These are phyloP conservation scores for Grosmannia serpens DNA, from an alignment of 2,329 filamentous ascomycete species.

Conservation along the genomic window DNA sequence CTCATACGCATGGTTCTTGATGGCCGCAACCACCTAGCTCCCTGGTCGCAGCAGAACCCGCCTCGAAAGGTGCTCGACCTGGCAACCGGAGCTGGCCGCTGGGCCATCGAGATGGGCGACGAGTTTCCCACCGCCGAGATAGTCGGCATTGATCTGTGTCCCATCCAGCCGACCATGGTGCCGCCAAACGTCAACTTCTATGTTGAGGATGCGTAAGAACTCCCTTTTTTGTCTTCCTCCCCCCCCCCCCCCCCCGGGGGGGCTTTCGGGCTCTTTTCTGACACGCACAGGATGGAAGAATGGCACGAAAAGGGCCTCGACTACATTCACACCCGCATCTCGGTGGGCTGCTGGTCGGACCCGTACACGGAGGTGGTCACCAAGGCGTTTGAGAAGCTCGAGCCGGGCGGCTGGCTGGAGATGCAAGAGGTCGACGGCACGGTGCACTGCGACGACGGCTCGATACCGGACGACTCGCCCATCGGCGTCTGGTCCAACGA, in stretches of 20 bases:
- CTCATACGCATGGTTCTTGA: conserved; percentile 20
- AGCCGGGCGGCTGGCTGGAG: conserved; percentile 43
- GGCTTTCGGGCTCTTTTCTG: not conserved
- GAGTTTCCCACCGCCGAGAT: conserved; percentile 46
- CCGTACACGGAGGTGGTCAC: conserved; percentile 38
- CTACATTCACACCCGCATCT: conserved; percentile 41
- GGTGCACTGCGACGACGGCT: conserved; percentile 16
- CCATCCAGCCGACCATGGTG: conserved; percentile 53
- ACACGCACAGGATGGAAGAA: conserved; percentile 24
- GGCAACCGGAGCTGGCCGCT: conserved; percentile 46
- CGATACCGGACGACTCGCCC: conserved; percentile 11
- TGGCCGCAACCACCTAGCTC: conserved; percentile 19
- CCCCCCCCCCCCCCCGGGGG: not conserved
- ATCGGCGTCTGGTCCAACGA: conserved; percentile 14
- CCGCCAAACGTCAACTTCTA: conserved; percentile 65
- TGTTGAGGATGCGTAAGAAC: conserved; percentile 48
- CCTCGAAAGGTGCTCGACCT: conserved; percentile 22
- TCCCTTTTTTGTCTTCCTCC: conserved; percentile 3
- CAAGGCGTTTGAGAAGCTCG: conserved; percentile 36
- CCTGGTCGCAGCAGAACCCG: conserved; percentile 16
- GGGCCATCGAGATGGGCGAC: conserved; percentile 58
- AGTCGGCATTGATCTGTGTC: conserved; percentile 54
- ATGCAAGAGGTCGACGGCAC: conserved; percentile 34
- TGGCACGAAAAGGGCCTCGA: conserved; percentile 43
- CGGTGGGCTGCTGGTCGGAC: conserved; percentile 36